Evolutionary conservation across 495 filamentous ascomycete species (phyloP), one percentile per base, ranked within the genome.

Genomic region (Xylaria acuta): DNA sequence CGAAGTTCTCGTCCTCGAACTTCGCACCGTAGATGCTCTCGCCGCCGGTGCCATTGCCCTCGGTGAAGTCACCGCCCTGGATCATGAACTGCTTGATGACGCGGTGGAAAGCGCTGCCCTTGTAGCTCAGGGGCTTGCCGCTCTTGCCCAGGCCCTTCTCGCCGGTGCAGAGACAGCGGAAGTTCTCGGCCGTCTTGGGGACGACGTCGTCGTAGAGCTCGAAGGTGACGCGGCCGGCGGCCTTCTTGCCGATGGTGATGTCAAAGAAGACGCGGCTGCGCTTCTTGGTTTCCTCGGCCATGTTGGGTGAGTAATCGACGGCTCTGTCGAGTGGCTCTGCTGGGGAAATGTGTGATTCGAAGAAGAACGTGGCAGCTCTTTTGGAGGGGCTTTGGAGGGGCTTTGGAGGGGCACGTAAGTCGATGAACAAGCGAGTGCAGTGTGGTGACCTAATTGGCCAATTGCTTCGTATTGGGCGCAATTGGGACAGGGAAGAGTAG

Each of bases 21-120:
- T 98, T 98, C 75, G 93, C 92, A 78, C 96, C 96, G 80, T 99
- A 99, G 81, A 99, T 98, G 34, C 92, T 95, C 85, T 98, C 96
- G 77, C 96, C 96, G 67, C 96, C 96, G 32, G 97, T 98, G 67
- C 96, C 93, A 81, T 99, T 95, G 80, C 90, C 90, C 72, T 89
- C 91, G 72, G 96, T 99, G 87, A 98, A 99, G 84, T 99, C 96
- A 83, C 96, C 96, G 77, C 96, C 96, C 85, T 99, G 96, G 81
- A 98, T 93, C 96, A 99, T 99, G 88, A 99, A 99, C 72, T 91
- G 82, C 82, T 97, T 97, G 86, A 99, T 99, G 75, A 99, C 90
- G 71, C 96, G 93, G 87, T 99, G 96, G 90, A 99, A 99, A 71
- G 72, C 80, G 67, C 92, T 95, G 78, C 92, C 93, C 84, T 96